These are phyloP conservation scores for Stachybotrys chlorohalonatus DNA, from an alignment of 2,329 filamentous ascomycete species.

Conservation along the genomic window DNA sequence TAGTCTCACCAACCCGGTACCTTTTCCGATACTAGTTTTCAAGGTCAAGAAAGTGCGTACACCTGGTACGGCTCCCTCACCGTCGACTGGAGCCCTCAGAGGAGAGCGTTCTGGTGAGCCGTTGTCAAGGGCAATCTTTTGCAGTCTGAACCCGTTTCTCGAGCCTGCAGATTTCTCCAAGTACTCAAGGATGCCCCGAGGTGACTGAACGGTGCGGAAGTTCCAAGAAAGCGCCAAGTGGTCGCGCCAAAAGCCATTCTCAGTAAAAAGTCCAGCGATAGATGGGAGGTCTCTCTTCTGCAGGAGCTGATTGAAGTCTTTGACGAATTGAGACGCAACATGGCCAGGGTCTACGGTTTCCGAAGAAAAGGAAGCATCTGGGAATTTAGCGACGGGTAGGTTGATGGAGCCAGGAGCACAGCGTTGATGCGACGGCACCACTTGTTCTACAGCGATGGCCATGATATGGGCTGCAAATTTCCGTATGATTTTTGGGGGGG, in stretches of 20 bases:
- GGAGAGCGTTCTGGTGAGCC: constrained; percentile 36
- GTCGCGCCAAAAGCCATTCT: constrained; percentile 48
- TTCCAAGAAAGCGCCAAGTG: constrained; percentile 49
- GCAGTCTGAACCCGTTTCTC: constrained; percentile 29
- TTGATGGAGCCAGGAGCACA: neutral
- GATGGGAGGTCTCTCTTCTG: constrained; percentile 20
- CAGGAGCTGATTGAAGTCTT: constrained; percentile 31
- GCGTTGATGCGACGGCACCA: neutral
- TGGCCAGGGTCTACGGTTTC: neutral
- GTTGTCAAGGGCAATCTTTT: constrained; percentile 34
- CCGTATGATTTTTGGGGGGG: no score
- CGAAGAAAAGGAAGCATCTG: neutral
- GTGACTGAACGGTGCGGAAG: constrained; percentile 40
- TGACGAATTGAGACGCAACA: constrained; percentile 15
- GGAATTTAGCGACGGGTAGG: neutral
- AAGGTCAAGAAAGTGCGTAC: constrained; percentile 49
- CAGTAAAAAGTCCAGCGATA: constrained; percentile 29
- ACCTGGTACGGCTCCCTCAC: constrained; percentile 35
- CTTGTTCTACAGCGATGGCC: neutral
- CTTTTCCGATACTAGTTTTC: constrained; percentile 43
- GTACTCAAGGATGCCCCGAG: constrained; percentile 27
- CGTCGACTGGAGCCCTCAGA: constrained; percentile 36
- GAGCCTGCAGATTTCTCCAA: constrained; percentile 20
- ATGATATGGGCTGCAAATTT: neutral
- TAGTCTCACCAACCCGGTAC: constrained; percentile 47